Evolutionary conservation across 2,329 filamentous ascomycete genomes (phyloP).

Genomic region (Ophiocordyceps robertsii): DNA sequence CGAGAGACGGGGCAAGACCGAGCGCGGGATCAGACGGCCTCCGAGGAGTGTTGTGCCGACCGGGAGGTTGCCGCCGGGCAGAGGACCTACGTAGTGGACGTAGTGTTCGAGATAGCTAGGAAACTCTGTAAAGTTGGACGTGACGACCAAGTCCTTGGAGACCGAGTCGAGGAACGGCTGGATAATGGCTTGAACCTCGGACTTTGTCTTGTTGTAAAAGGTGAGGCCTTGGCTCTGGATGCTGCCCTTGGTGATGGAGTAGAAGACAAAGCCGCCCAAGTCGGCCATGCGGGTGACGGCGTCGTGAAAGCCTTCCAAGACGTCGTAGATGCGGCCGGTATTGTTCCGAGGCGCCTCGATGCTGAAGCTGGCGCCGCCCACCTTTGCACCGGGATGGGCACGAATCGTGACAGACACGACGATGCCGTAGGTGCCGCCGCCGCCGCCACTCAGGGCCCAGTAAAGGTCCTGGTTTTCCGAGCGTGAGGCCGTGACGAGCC

Average conservation of each 20-base stretch:
- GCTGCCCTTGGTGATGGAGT: constrained; percentile 24
- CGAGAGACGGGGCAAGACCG: constrained; percentile 11
- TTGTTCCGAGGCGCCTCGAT: background rate
- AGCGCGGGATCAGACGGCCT: constrained; percentile 27
- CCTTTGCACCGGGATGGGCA: constrained; percentile 15
- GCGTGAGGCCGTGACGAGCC: constrained; percentile 31
- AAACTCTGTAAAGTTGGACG: constrained; percentile 8
- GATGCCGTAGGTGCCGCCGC: constrained; percentile 33
- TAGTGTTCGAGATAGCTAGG: constrained; percentile 25
- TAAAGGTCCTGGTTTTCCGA: constrained; percentile 34
- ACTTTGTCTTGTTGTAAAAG: constrained; percentile 25
- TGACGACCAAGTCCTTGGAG: constrained; percentile 3
- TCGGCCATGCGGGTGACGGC: constrained; percentile 26
- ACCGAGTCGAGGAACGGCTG: constrained; percentile 9
- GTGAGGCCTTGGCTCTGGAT: constrained; percentile 32
- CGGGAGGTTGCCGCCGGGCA: constrained; percentile 21
- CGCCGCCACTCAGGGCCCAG: constrained; percentile 46
- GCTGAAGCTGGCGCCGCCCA: constrained; percentile 15
- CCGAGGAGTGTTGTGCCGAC: constrained; percentile 19
- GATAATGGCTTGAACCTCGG: constrained; percentile 19
- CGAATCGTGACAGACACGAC: constrained; percentile 24
- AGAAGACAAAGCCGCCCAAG: constrained; percentile 31
- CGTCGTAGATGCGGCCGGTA: background rate
- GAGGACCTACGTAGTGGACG: constrained; percentile 25
- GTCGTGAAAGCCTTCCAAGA: constrained; percentile 7